These are phyloP conservation scores for Phytophthora citrophthora DNA, from an alignment of 352 stramenopile genomes.

Conservation along the genomic window DNA sequence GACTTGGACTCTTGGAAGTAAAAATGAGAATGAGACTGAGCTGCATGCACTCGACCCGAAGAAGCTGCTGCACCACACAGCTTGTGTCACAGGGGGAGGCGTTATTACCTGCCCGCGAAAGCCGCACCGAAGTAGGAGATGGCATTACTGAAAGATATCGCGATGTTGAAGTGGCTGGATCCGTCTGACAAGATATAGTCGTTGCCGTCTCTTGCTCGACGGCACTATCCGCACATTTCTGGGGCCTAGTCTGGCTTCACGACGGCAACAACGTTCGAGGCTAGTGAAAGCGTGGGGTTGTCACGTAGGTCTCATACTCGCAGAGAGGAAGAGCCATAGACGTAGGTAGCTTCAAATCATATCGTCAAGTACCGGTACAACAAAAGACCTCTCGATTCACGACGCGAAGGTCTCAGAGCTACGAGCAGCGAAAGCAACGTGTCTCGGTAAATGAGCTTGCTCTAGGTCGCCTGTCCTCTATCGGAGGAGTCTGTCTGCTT, in stretches of 20 bases:
- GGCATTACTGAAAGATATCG: slow-evolving; percentile 20
- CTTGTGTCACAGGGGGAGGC: too few relatives aligned
- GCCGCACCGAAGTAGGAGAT: slow-evolving; percentile 1
- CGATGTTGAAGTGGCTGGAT: slow-evolving; percentile 25
- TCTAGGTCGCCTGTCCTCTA: background rate
- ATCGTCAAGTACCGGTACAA: background rate
- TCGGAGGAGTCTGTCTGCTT: background rate
- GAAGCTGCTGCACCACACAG: background rate
- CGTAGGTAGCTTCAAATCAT: slow-evolving; percentile 17
- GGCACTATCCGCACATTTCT: background rate
- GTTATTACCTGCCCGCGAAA: background rate
- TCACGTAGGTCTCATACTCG: slow-evolving; percentile 9
- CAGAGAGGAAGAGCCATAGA: slow-evolving; percentile 11
- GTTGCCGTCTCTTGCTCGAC: slow-evolving; percentile 5
- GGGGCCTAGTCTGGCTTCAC: slow-evolving; percentile 3
- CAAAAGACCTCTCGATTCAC: slow-evolving; percentile 12
- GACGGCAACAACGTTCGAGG: slow-evolving; percentile 6
- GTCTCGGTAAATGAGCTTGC: background rate
- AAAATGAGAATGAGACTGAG: slow-evolving; percentile 28
- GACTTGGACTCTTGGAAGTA: slow-evolving; percentile 19
- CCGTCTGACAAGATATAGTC: slow-evolving; percentile 18
- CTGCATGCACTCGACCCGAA: background rate
- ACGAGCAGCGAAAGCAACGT: background rate
- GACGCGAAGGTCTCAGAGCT: background rate
- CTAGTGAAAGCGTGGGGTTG: background rate